A percentile compares a stretch with the other conserved stretches of the same genome.
Conservation (phyloP, 805 yeast species). For the Candida incommunis region DNA sequence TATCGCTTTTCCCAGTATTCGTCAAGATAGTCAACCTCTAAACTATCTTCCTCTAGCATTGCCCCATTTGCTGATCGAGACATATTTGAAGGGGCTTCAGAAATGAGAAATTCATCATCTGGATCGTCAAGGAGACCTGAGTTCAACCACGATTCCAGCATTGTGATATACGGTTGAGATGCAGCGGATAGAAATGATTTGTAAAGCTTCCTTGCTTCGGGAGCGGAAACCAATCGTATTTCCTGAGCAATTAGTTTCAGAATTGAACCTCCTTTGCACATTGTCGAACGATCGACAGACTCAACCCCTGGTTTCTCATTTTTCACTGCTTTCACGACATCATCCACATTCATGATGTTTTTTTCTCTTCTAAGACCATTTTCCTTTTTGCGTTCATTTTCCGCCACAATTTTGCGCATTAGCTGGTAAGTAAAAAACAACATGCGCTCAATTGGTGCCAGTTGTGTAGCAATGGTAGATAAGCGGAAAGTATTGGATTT, state of each 20-base stretch:
- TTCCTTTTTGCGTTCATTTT: conserved; percentile 15
- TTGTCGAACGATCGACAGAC: conserved; percentile 11
- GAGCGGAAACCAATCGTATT: conserved; percentile 54
- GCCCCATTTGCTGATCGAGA: conserved; percentile 15
- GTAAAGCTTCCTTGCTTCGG: conserved; percentile 37
- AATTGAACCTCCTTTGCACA: conserved; percentile 60
- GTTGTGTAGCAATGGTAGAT: conserved; percentile 39
- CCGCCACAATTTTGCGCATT: conserved; percentile 27
- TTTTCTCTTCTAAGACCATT: conserved; percentile 25
- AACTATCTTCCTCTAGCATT: too few relatives aligned
- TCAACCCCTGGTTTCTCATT: conserved; percentile 10
- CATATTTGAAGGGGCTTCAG: conserved; percentile 19
- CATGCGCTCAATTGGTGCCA: conserved; percentile 25
- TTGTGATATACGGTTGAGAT: conserved; percentile 45
- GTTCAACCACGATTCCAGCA: conserved; percentile 69
- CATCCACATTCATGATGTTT: conserved; percentile 23
- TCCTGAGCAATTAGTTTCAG: conserved; percentile 46
- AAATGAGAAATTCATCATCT: conserved; percentile 69
- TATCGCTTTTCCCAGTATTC: conserved; percentile 39
- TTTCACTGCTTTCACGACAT: conserved; percentile 25
- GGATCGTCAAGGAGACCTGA: conserved; percentile 67
- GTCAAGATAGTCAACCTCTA: conserved; percentile 12
- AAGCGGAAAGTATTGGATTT: conserved; percentile 40
- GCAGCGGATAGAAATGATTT: conserved; percentile 39
- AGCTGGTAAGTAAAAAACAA: conserved; percentile 47